Evolutionary conservation across 345 rosid genomes (phyloP).

Genomic region (Punica granatum): DNA sequence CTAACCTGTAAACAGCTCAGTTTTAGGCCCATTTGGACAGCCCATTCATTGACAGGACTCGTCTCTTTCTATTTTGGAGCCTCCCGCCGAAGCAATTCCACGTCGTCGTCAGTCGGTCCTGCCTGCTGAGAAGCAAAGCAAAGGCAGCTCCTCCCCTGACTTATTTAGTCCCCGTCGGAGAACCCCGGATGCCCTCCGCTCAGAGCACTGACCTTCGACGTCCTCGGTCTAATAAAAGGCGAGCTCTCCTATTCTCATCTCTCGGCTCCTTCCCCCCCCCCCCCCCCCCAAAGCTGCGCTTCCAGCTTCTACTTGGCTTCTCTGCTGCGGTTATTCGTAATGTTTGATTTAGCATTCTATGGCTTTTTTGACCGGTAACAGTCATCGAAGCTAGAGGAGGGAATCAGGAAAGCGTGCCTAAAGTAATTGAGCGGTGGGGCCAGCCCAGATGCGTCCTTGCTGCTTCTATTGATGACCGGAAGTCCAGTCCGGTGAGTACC

Average conservation of each 20-base stretch:
- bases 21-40: too few species aligned
- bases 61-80: too few species aligned
- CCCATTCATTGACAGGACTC: too few species aligned
- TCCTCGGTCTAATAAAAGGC: constrained; percentile 89
- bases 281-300: too few species aligned
- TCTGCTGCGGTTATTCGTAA: not conserved
- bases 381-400: constrained; percentile 69
- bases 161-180: too few species aligned
- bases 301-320: not conserved
- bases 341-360: not conserved
- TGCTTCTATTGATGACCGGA: constrained; percentile 60
- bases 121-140: too few species aligned
- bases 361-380: constrained; percentile 13
- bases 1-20: too few species aligned
- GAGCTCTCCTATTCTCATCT: not conserved
- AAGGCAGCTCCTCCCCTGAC: too few species aligned
- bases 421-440: constrained; percentile 88
- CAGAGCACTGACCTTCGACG: constrained; percentile 75
- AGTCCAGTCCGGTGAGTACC: constrained; percentile 44
- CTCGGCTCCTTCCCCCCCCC: not conserved
- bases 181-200: constrained; percentile 70
- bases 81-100: too few species aligned
- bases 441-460: constrained; percentile 59
- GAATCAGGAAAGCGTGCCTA: constrained; percentile 39
- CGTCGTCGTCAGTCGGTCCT: too few species aligned